Conservation (phyloP, 192 early-diverging fungal species). For the Ramicandelaber brevisporus region DNA sequence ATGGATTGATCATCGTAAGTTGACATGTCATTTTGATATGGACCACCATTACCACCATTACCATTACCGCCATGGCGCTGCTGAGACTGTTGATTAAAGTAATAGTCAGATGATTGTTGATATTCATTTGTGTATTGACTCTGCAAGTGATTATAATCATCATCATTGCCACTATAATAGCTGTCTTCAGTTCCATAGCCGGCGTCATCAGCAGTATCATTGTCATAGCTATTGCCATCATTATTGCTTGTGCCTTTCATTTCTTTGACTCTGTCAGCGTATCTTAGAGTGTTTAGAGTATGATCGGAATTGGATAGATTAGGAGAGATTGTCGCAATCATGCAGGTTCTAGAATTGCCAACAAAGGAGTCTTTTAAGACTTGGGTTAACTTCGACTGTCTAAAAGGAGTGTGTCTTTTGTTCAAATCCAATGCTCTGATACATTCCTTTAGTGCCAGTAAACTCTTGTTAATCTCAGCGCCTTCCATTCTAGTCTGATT, state of each 20-base stretch:
- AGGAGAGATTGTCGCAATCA: slow-evolving; percentile 96
- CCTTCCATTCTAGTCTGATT: slow-evolving; percentile 97
- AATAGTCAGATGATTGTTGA: neutral
- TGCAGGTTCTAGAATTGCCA: slow-evolving; percentile 92
- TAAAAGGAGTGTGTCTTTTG: slow-evolving; percentile 89
- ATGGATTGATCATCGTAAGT: neutral
- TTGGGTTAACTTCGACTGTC: slow-evolving; percentile 93
- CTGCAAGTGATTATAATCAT: neutral
- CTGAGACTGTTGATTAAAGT: neutral
- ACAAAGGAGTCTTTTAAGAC: slow-evolving; percentile 95
- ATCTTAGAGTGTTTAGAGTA: slow-evolving; percentile 87
- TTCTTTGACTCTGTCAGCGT: slow-evolving; percentile 58
- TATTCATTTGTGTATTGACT: neutral
- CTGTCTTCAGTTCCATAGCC: neutral
- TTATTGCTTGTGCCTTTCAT: slow-evolving; percentile 13
- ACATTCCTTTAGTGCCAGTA: slow-evolving; percentile 93
- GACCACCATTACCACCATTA: neutral
- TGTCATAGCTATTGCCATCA: slow-evolving; percentile 12
- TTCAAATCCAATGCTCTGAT: slow-evolving; percentile 90
- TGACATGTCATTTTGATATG: neutral
- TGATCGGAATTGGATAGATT: slow-evolving; percentile 89
- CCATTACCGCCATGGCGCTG: too few relatives aligned
- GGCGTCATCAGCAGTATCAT: slow-evolving; percentile 12
- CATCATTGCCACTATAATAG: neutral
- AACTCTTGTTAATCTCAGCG: slow-evolving; percentile 96